Base-by-base conservation (phyloP, 1,284 basidiomycete genomes). In the Megacollybia platyphylla region DNA sequence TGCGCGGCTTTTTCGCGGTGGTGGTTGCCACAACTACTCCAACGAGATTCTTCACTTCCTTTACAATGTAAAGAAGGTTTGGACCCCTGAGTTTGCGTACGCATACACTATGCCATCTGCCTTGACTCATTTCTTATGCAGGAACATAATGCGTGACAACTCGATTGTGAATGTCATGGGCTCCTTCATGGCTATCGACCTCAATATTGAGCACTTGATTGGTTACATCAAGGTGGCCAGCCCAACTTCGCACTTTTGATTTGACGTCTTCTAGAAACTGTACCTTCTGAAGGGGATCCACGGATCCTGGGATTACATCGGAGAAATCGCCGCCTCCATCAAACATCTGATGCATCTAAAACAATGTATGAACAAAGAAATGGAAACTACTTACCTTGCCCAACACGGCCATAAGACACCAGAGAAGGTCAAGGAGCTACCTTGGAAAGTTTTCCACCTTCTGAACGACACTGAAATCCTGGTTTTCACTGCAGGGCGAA, bases 11-110 rank as follows among this genome's bases (percentile, higher is more conserved):
- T 60, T 60, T 26, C 43, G 49, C 17, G 54, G 57, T 11, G 49
- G 49, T 1, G 53, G 59, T 0, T 55, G 51, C 0, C 57, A 56
- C 15, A 62, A 61, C 30, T 62, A 62, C n/a, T 52, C 31, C 0
- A 48, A 30, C 0, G 57, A 62, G 20, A 54, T 62, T 7, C 46
- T 61, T 0, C 51, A 57, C 27, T 58, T 49, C 5, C 40, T 59
- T 0, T 46, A 50, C 44, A 56, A 55, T 24, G 11, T 61, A 2
- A 57, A 56, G 29, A 39, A 54, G 13, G 36, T 59, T 0, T 62
- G 59, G 56, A 52, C 47, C 3, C 44, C 41, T 0, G 46, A 51
- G 10, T 60, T 59, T 45, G 49, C 41, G 38, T 59, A 39, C 15
- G 46, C 44, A 17, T 30, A 6, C 18, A n/a, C n/a, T n/a, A n/a